These are phyloP conservation scores for Gossypium bickii DNA, from an alignment of 345 rosid genomes.

Conservation along the genomic window DNA sequence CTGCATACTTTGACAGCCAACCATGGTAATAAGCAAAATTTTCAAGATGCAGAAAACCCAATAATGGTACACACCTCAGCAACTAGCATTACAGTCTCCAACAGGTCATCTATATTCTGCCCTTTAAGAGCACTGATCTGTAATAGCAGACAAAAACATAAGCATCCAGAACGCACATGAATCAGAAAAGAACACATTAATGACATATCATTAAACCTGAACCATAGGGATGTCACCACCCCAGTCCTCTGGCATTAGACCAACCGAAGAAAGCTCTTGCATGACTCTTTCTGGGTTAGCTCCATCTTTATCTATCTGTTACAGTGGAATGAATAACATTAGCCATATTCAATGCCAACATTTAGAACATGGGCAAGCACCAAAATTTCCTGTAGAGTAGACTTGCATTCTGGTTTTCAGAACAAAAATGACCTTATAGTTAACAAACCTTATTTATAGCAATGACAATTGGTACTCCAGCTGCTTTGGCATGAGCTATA, in stretches of 20 bases:
- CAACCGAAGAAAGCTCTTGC: conserved; percentile 96
- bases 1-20: conserved; percentile 2
- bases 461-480: conserved; percentile 88
- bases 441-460: conserved; percentile 80
- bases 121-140: conserved; percentile 99
- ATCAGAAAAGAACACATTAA: conserved; percentile 21
- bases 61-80: conserved; percentile 67
- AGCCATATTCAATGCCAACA: conserved; percentile 8
- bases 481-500: conserved; percentile 93
- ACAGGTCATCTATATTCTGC: conserved; percentile 67
- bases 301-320: conserved; percentile 93
- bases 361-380: conserved; percentile 15
- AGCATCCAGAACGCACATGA: conserved; percentile 19
- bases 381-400: conserved; percentile 13
- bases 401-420: conserved; percentile 7
- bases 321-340: conserved; percentile 19
- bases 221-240: conserved; percentile 97
- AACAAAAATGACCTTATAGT: conserved; percentile 10
- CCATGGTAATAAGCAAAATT: background rate
- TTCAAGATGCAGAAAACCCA: background rate
- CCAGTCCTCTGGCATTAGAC: conserved; percentile 99
- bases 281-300: conserved; percentile 94
- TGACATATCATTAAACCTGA: conserved; percentile 51
- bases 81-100: conserved; percentile 97
- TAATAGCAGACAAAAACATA: conserved; percentile 26